Evolutionary conservation across 2,329 filamentous ascomycete genomes (phyloP), one percentile per base, ranked within the genome.

Genomic region (Neofusicoccum laricinum): DNA sequence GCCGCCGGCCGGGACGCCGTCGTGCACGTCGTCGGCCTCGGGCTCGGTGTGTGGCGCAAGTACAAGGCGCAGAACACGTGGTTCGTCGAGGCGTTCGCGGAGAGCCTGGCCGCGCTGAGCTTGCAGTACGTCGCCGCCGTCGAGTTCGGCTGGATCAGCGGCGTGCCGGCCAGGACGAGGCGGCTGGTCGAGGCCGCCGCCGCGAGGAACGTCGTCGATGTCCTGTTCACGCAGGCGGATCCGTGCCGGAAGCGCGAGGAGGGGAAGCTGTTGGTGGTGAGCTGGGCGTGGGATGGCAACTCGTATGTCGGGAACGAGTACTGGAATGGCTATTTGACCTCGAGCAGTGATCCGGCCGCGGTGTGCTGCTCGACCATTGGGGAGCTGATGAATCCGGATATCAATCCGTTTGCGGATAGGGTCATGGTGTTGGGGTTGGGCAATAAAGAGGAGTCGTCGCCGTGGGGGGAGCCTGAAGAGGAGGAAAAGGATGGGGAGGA

Each of bases 261-360:
- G 14, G 53, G 53, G 10, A 43, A 61, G 46, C 66, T 75, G 21
- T 67, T 75, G 15, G 70, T 76, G 21, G 45, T 75, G 53, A 73
- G 68, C 46, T 75, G 73, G 66, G 73, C 73, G 1, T 76, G 73
- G 72, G 74, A 76, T 65, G 72, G 71, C 1, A 75, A 75, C 34
- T 58, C 72, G 3, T 74, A 74, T 53, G 72, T 72, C 1, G 72
- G 74, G 2, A 75, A 76, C 49, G 72, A 76, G 64, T 76, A 73
- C 53, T 76, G 73, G 72, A 40, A 63, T 8, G 71, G 72, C 0
- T 66, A 64, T 32, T 58, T 76, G 48, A 40, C 61, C 4, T 70
- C 67, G 0, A 71, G 68, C 15, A 71, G 73, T 5, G 73, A 75
- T 68, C 73, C 73, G 15, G 73, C 72, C 6, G 73, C 72, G 3